Conservation (phyloP, 139 green algal species). For the Marvania coccoides region DNA sequence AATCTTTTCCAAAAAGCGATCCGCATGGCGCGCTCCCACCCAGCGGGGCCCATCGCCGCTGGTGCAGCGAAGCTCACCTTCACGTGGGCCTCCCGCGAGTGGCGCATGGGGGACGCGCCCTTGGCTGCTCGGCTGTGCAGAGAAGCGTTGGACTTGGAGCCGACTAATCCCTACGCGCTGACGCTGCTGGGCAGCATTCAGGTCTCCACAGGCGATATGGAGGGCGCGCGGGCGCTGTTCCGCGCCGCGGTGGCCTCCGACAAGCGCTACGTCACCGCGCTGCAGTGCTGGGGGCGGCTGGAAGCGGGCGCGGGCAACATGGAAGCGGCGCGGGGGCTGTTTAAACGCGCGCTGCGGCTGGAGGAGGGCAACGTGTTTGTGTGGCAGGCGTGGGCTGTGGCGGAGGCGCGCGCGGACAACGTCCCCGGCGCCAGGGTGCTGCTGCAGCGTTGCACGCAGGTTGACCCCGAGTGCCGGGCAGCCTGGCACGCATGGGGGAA, state of each 20-base stretch:
- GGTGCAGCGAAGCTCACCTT: constrained; percentile 27
- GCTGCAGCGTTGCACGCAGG: constrained; percentile 13
- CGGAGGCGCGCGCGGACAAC: constrained; percentile 18
- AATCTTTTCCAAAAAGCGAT: constrained; percentile 41
- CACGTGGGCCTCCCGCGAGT: constrained; percentile 42
- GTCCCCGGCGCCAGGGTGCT: constrained; percentile 7
- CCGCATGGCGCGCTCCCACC: constrained; percentile 27
- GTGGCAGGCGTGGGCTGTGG: constrained; percentile 44
- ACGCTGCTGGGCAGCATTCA: constrained; percentile 25
- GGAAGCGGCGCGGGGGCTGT: constrained; percentile 38
- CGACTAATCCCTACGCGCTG: constrained; percentile 32
- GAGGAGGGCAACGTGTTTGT: constrained; percentile 48
- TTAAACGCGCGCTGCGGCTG: constrained; percentile 29
- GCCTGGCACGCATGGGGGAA: constrained; percentile 35
- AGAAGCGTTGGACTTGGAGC: constrained; percentile 28
- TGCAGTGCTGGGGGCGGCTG: constrained; percentile 46
- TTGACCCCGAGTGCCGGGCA: constrained; percentile 15
- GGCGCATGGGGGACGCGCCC: constrained; percentile 3
- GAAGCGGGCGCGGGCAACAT: constrained; percentile 33
- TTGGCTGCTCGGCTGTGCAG: constrained; percentile 9
- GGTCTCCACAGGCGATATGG: constrained; percentile 1
- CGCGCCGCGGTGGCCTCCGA: constrained; percentile 1
- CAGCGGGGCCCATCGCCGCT: constrained; percentile 7
- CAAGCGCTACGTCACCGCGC: constrained; percentile 14
- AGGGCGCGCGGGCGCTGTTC: constrained; percentile 22